Evolutionary conservation across 495 filamentous ascomycete species (phyloP), one percentile per base, ranked within the genome.

Genomic region (Xylona heveae): DNA sequence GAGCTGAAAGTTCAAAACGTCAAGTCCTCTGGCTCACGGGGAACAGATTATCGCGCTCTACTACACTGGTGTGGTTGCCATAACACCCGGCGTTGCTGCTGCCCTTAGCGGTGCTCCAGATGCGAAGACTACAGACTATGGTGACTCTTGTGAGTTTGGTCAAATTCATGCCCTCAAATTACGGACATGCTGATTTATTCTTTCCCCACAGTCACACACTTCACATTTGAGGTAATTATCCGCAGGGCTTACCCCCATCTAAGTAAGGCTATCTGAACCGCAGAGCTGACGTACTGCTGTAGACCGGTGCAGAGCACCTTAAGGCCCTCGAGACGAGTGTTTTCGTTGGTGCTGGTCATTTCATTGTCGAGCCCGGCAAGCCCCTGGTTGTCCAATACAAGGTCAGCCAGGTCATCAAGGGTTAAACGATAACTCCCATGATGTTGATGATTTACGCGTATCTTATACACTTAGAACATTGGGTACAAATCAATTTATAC

Each of bases 321-420:
- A 63, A 55, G 30, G 55, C 41, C 3, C 47, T 74, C 20, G 58
- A 67, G 35, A 43, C 47, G 39, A 56, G 66, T 35, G 49, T 62
- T 5, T 74, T 59, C 37, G 64, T 70, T 20, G 65, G 51, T 3
- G 52, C 58, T 23, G 67, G 66, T 9, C 51, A 54, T 6, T 71
- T 74, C 44, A 49, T 61, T 16, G 28, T 66, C 13, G 59, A 68
- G 46, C 31, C 45, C 21, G 67, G 61, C 8, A 62, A 70, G 50
- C 54, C 60, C 1, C 32, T 53, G 3, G 47, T 59, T 22, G 66
- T 71, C 13, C 66, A 71, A 52, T 71, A 71, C 42, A 59, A 62
- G 43, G 54, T 74, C 40, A 62, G 64, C 38, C 61, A 68, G 51
- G 62, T 68, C 14, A 20, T 43, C 14, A 31, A 15, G 4, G 5